Evolutionary conservation across 106 monocot species (phyloP).

Genomic region (Dendrobium huoshanense): DNA sequence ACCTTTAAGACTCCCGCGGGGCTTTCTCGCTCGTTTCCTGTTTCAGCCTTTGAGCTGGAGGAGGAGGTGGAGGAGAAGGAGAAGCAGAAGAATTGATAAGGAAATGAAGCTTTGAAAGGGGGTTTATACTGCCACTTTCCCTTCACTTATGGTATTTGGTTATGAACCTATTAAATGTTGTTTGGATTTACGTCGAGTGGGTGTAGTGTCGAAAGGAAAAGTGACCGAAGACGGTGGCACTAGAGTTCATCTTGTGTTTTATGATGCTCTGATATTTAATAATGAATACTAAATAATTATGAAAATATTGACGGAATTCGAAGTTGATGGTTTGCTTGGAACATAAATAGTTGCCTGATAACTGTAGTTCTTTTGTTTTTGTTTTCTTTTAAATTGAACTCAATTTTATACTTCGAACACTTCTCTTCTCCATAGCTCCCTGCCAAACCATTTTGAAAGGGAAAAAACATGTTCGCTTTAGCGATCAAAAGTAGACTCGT

Average conservation of each 20-base stretch:
- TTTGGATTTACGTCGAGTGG: not conserved
- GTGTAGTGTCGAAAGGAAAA: not conserved
- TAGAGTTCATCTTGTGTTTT: not conserved
- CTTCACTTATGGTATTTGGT: no score
- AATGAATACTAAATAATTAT: not conserved
- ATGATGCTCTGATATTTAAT: not conserved
- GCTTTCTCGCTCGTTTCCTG: slow-evolving; percentile 16
- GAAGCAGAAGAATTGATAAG: slow-evolving; percentile 5
- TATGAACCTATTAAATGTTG: not conserved
- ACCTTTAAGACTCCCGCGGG: slow-evolving; percentile 33
- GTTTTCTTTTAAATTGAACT: not conserved
- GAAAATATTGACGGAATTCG: not conserved
- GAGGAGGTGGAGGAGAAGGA: not conserved
- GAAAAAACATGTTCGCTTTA: no score
- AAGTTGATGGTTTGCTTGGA: not conserved
- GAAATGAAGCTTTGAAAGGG: not conserved
- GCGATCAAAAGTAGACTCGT: no score
- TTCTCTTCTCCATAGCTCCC: no score
- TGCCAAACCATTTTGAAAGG: no score
- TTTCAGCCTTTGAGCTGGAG: slow-evolving; percentile 33
- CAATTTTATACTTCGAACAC: not conserved
- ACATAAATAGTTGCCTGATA: not conserved
- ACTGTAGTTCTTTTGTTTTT: not conserved
- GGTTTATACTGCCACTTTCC: not conserved
- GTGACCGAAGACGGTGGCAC: not conserved